Percentiles rank a stretch among this genome's conserved stretches.
These are phyloP conservation scores for Brassica carinata DNA, from an alignment of 345 rosid genomes.

Conservation along the genomic window DNA sequence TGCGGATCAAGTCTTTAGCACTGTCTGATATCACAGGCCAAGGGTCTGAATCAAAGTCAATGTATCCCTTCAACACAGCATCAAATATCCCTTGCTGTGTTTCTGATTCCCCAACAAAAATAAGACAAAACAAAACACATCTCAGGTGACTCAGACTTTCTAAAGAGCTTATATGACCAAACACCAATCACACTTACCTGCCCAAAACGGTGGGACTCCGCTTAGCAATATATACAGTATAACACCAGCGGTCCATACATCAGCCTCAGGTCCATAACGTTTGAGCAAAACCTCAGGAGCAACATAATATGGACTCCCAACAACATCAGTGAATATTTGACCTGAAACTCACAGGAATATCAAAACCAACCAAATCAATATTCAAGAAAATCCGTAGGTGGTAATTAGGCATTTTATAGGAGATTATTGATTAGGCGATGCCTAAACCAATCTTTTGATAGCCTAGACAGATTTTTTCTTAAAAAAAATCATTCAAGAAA, in stretches of 20 bases:
- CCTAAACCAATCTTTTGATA: not conserved
- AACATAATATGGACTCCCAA: slow-evolving; percentile 97
- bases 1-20: slow-evolving; percentile 81
- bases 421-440: not conserved
- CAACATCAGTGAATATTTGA: slow-evolving; percentile 87
- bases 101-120: slow-evolving; percentile 46
- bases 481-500: no score
- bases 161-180: not conserved
- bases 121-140: slow-evolving; percentile 15
- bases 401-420: not conserved
- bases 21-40: slow-evolving; percentile 96
- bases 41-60: slow-evolving; percentile 93
- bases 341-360: slow-evolving; percentile 45
- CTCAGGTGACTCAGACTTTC: not conserved
- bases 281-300: slow-evolving; percentile 97
- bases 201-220: slow-evolving; percentile 99
- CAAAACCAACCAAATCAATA: not conserved
- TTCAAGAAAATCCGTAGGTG: not conserved
- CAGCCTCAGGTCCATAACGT: slow-evolving; percentile 94
- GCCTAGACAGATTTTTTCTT: no score
- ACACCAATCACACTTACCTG: slow-evolving; percentile 53
- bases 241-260: slow-evolving; percentile 99
- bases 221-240: slow-evolving; percentile 91
- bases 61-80: slow-evolving; percentile 92
- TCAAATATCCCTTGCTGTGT: slow-evolving; percentile 98